Conservation (phyloP, 2,329 filamentous ascomycete genomes). For the Pseudopithomyces chartarum region DNA sequence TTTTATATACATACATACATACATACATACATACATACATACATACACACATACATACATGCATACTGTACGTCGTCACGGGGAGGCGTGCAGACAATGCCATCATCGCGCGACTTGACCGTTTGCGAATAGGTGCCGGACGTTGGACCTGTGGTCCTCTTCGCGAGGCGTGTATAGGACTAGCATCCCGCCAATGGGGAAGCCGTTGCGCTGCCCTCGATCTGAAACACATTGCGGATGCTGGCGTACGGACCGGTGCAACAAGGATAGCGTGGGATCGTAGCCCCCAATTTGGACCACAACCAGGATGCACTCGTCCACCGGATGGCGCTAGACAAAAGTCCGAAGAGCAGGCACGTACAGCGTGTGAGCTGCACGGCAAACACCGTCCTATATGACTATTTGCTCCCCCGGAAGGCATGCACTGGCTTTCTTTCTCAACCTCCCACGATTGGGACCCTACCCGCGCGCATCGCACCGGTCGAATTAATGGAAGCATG, state of each 20-base stretch:
- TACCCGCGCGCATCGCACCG: background rate
- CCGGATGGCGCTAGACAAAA: slow-evolving; percentile 7
- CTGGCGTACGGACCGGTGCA: slow-evolving; percentile 3
- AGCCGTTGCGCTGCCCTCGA: background rate
- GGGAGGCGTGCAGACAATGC: background rate
- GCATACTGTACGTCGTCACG: background rate
- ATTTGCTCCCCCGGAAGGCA: slow-evolving; percentile 1
- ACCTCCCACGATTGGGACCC: background rate
- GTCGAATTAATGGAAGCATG: slow-evolving; percentile 4
- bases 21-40: too few relatives aligned
- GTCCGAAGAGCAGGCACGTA: background rate
- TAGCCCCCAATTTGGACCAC: slow-evolving; percentile 1
- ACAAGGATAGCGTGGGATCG: slow-evolving; percentile 7
- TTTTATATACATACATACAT: too few relatives aligned
- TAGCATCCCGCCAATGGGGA: background rate
- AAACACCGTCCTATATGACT: slow-evolving; percentile 5
- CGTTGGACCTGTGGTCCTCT: slow-evolving; percentile 3
- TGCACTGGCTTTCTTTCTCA: background rate
- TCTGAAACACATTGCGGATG: slow-evolving; percentile 4
- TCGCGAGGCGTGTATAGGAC: background rate
- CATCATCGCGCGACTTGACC: background rate
- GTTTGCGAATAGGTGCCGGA: background rate
- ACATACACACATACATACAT: too few relatives aligned
- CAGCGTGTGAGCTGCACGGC: background rate
- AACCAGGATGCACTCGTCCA: background rate